These are phyloP conservation scores for Eucalyptus paniculata DNA, from an alignment of 345 rosid species.

Conservation along the genomic window DNA sequence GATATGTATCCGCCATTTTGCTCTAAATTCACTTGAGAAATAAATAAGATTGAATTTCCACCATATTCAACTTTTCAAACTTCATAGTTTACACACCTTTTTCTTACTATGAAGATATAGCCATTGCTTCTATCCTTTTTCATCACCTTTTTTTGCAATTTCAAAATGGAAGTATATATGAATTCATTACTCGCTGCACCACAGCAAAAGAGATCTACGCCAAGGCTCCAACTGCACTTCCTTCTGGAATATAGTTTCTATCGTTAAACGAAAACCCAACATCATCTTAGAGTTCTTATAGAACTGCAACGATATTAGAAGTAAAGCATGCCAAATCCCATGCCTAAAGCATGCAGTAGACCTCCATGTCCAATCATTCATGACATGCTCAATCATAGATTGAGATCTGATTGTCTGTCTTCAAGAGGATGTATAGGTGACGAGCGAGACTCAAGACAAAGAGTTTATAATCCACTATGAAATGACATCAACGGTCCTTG, in stretches of 20 bases:
- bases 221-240: not conserved
- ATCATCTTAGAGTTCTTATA: not conserved
- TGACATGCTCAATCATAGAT: not conserved
- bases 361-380: not conserved
- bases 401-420: not conserved
- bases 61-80: not conserved
- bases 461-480: not conserved
- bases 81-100: not conserved
- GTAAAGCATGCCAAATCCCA: not conserved
- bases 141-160: not conserved
- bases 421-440: not conserved
- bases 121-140: not conserved
- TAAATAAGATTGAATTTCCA: not conserved
- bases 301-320: not conserved
- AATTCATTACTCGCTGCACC: not conserved
- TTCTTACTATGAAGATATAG: not conserved
- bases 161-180: not conserved
- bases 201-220: not conserved
- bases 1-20: not conserved
- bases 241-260: not conserved
- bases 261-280: not conserved
- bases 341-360: not conserved
- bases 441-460: not conserved
- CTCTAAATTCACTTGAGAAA: not conserved
- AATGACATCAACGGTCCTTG: not conserved